Percentiles rank a stretch among this genome's conserved stretches.
phyloP scores from a whole-genome alignment of 2,329 filamentous ascomycete genomes.

The Cladophialophora exuberans region DNA sequence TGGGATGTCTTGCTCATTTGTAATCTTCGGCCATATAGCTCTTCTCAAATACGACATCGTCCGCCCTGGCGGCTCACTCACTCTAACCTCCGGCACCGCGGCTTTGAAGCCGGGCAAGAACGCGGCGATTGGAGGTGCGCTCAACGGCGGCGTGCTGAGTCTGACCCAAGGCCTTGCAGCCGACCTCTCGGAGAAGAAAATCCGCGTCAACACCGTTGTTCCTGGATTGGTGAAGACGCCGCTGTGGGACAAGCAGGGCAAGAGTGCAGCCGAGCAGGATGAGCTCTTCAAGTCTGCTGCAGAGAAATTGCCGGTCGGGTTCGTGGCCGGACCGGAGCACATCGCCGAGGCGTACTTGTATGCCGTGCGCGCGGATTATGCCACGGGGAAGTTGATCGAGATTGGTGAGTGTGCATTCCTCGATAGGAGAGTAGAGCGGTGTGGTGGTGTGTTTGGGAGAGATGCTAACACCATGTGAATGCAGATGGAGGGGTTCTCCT shows the following conservation, averaged over 20 bases:
- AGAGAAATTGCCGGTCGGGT: conserved; percentile 34
- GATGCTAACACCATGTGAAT: too few relatives aligned
- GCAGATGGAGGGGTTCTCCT: conserved; percentile 8
- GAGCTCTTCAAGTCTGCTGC: conserved; percentile 22
- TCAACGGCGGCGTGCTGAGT: conserved; percentile 55
- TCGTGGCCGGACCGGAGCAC: conserved; percentile 44
- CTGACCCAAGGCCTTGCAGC: conserved; percentile 61
- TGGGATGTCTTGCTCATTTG: too few relatives aligned
- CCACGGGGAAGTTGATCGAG: conserved; percentile 28
- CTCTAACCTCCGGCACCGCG: conserved; percentile 59
- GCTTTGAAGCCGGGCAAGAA: conserved; percentile 55
- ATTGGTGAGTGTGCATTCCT: conserved; percentile 31
- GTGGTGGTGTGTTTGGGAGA: neutral
- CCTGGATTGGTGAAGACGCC: conserved; percentile 59
- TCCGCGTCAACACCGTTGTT: conserved; percentile 65
- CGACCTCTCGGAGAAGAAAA: conserved; percentile 58
- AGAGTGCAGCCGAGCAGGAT: conserved; percentile 32
- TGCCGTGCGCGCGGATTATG: conserved; percentile 26
- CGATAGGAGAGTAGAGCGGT: neutral
- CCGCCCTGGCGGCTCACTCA: conserved; percentile 42
- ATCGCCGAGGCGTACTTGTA: conserved; percentile 53
- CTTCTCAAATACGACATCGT: conserved; percentile 26
- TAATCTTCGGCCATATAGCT: neutral
- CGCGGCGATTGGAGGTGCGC: conserved; percentile 54
- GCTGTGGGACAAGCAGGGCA: conserved; percentile 39